Conservation (phyloP, 768 basidiomycete species). For the Leccinum ochraceum region DNA sequence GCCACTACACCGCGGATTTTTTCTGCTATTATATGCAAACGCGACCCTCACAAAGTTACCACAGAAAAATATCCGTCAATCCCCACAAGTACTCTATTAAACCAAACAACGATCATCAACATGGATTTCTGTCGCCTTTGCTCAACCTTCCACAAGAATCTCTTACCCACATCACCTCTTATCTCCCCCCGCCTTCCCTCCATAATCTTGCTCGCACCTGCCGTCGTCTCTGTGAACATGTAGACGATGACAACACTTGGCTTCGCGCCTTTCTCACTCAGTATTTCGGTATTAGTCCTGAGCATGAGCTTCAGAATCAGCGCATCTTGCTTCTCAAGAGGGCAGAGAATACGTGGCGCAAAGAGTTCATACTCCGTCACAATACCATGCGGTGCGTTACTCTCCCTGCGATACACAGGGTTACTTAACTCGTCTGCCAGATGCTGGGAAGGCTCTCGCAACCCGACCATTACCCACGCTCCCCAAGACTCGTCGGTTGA, state of each 20-base stretch:
- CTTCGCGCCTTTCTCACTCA: constrained; percentile 69
- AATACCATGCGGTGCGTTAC: constrained; percentile 50
- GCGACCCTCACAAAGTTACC: constrained; percentile 46
- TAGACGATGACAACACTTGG: constrained; percentile 82
- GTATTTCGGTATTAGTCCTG: constrained; percentile 66
- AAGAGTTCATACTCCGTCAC: constrained; percentile 64
- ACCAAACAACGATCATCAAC: constrained; percentile 37
- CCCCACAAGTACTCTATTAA: constrained; percentile 29
- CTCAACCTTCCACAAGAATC: constrained; percentile 67
- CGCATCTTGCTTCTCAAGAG: constrained; percentile 55
- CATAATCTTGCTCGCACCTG: constrained; percentile 56
- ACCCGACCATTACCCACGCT: constrained; percentile 57
- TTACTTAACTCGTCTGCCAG: constrained; percentile 38
- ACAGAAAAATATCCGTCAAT: constrained; percentile 35
- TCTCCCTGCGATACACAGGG: not conserved
- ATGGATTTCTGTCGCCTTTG: constrained; percentile 51
- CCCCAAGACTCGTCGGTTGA: constrained; percentile 63
- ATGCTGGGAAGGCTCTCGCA: constrained; percentile 69
- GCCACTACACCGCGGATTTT: constrained; percentile 9
- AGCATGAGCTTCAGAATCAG: constrained; percentile 51
- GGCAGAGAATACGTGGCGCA: constrained; percentile 62
- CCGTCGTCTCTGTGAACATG: constrained; percentile 56
- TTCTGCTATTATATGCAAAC: constrained; percentile 64
- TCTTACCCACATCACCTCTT: constrained; percentile 74
- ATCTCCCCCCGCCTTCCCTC: constrained; percentile 65